phyloP scores from a whole-genome alignment of 176 grass and related monocot species.

The Typha latifolia region DNA sequence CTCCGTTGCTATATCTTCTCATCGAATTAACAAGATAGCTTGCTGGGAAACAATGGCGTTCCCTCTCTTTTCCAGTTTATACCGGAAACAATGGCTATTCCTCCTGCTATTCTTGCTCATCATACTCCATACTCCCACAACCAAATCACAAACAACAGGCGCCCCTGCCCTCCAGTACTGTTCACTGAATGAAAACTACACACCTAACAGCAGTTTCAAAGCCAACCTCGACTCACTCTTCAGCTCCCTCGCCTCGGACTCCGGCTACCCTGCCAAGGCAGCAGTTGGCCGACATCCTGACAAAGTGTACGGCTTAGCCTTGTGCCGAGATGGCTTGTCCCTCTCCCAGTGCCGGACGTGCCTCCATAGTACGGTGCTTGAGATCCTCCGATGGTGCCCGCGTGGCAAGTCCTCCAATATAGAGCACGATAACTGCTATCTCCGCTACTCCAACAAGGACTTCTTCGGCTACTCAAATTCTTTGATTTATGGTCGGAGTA shows the following conservation, averaged over 20 bases:
- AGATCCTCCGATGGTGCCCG: not conserved
- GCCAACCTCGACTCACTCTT: not conserved
- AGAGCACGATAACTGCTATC: constrained; percentile 19
- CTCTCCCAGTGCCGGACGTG: constrained; percentile 14
- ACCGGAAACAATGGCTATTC: too few relatives aligned
- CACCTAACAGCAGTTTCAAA: not conserved
- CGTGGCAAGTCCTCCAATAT: not conserved
- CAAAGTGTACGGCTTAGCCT: constrained; percentile 20
- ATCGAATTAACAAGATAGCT: too few relatives aligned
- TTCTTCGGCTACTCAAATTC: not conserved
- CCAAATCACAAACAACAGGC: not conserved
- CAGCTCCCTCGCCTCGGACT: not conserved
- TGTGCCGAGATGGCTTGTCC: constrained; percentile 8
- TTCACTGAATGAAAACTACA: not conserved
- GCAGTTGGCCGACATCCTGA: not conserved
- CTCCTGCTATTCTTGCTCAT: not conserved
- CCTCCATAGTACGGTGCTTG: not conserved
- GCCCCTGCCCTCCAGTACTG: not conserved
- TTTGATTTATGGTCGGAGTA: too few relatives aligned
- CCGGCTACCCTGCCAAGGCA: not conserved
- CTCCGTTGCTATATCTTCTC: too few relatives aligned
- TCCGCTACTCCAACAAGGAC: constrained; percentile 24
- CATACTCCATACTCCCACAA: not conserved
- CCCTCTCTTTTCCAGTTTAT: too few relatives aligned
- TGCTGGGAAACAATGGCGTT: too few relatives aligned